These are phyloP conservation scores for Gossypium raimondii DNA, from an alignment of 345 rosid genomes.

Conservation along the genomic window DNA sequence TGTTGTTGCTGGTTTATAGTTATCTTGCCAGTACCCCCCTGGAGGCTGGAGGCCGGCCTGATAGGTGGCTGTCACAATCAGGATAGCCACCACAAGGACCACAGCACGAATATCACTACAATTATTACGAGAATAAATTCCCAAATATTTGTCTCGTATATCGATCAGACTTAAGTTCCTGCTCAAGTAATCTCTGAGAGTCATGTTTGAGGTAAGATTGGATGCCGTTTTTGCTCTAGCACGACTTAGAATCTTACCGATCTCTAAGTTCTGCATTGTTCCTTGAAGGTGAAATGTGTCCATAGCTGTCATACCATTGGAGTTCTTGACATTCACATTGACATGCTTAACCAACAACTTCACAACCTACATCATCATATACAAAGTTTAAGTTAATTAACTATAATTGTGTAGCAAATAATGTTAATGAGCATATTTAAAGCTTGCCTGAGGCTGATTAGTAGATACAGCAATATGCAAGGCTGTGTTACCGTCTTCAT, in stretches of 20 bases:
- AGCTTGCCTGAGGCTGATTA: conserved; percentile 23
- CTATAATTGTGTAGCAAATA: neutral
- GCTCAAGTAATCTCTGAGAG: conserved; percentile 18
- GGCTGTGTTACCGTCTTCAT: conserved; percentile 36
- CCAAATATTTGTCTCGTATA: conserved; percentile 9
- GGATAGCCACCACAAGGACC: conserved; percentile 31
- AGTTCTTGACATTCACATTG: conserved; percentile 26
- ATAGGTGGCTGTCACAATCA: conserved; percentile 36
- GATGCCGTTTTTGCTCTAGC: conserved; percentile 18
- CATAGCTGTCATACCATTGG: conserved; percentile 24
- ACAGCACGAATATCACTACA: neutral
- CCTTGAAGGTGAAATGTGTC: conserved; percentile 19
- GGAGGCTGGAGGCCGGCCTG: conserved; percentile 33
- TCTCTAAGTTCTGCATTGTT: neutral
- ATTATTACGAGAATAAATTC: neutral
- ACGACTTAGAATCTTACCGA: neutral
- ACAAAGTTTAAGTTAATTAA: neutral
- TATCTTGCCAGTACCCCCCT: conserved; percentile 26
- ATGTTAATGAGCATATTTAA: neutral
- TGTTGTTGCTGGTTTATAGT: neutral
- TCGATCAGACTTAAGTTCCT: conserved; percentile 3
- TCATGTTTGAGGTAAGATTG: neutral
- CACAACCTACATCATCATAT: conserved; percentile 17
- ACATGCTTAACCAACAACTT: conserved; percentile 15
- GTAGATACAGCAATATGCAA: conserved; percentile 24